A percentile compares a stretch with the other conserved stretches of the same genome.
Conservation (phyloP, 345 rosid genomes). For the Citrus trifoliata region DNA sequence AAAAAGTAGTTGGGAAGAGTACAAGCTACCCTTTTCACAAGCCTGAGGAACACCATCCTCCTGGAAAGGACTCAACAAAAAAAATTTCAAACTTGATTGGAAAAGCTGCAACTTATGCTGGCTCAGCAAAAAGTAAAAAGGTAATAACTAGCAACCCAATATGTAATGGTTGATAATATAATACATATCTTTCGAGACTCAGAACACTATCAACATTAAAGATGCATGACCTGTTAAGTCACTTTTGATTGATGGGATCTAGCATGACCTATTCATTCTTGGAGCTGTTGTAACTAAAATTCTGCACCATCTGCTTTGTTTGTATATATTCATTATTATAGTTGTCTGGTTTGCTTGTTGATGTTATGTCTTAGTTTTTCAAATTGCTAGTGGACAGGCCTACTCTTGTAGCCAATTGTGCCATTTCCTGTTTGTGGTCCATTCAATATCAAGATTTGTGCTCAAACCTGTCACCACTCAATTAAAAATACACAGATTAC, state of each 20-base stretch:
- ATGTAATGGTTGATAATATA: conserved; percentile 2
- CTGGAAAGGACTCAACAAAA: conserved; percentile 85
- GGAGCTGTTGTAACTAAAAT: neutral
- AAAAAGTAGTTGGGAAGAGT: conserved; percentile 68
- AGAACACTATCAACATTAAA: neutral
- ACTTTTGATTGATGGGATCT: neutral
- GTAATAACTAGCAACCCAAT: conserved; percentile 30
- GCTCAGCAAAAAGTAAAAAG: conserved; percentile 88
- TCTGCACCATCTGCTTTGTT: neutral
- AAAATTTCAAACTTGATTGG: conserved; percentile 82
- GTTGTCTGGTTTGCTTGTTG: neutral
- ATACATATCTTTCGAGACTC: neutral
- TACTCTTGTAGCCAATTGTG: neutral
- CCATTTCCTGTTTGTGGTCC: no score
- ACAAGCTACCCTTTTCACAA: conserved; percentile 76
- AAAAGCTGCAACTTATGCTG: conserved; percentile 81
- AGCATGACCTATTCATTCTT: neutral
- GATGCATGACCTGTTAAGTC: neutral
- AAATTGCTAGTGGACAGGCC: neutral
- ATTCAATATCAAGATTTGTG: neutral
- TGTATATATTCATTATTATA: neutral
- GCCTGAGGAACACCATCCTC: conserved; percentile 91
- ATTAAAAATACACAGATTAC: neutral
- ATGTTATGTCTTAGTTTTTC: neutral
- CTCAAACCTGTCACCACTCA: neutral